Evolutionary conservation across 257 asterid genomes (phyloP).

Genomic region (Solanum piurae): DNA sequence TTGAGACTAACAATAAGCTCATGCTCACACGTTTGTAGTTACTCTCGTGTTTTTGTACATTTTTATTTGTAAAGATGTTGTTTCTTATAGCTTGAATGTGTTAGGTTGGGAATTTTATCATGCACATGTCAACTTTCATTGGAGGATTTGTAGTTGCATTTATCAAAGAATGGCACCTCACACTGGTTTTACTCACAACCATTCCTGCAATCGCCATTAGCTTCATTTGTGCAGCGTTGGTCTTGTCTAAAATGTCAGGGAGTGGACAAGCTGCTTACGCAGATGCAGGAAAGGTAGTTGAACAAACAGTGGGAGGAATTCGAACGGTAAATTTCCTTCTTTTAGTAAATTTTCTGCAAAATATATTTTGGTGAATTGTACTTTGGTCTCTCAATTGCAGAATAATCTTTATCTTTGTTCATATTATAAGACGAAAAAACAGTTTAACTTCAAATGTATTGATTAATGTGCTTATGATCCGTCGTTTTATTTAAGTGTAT

Average conservation of each 20-base stretch:
- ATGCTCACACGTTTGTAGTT: background rate
- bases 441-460: background rate
- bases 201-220: constrained; percentile 24
- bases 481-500: background rate
- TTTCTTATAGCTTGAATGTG: background rate
- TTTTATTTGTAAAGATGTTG: background rate
- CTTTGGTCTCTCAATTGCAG: background rate
- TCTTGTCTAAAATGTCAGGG: constrained; percentile 40
- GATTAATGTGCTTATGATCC: background rate
- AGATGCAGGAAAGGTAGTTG: constrained; percentile 60
- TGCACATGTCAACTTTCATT: constrained; percentile 35
- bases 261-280: constrained; percentile 61
- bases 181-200: constrained; percentile 30
- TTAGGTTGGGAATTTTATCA: constrained; percentile 51
- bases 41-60: background rate
- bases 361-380: background rate
- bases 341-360: background rate
- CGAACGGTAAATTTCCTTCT: constrained; percentile 40
- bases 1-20: background rate
- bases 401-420: background rate
- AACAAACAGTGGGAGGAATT: constrained; percentile 67
- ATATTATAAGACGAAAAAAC: background rate
- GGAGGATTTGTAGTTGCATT: constrained; percentile 49
- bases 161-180: constrained; percentile 44
- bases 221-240: constrained; percentile 17